Conservation (phyloP, 2,329 filamentous ascomycete species). For the Dothideomycetes sp. region DNA sequence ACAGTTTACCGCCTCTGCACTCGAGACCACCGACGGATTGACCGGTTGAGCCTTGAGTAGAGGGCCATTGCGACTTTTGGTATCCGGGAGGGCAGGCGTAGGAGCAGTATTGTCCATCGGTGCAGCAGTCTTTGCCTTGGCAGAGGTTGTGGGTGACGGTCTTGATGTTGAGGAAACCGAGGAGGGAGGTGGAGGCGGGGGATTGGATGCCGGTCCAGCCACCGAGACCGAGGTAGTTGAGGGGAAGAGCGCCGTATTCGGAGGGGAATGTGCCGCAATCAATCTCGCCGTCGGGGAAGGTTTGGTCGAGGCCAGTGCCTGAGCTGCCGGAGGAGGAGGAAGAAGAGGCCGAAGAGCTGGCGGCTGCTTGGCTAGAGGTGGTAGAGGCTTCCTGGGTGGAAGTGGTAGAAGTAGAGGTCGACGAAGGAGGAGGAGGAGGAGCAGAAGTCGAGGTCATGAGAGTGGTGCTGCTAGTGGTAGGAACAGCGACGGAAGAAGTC, state of each 20-base stretch:
- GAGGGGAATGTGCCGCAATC: conserved; percentile 67
- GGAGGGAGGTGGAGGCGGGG: conserved; percentile 16
- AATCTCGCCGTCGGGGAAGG: conserved; percentile 69
- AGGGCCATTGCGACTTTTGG: conserved; percentile 85
- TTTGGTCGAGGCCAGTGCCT: conserved; percentile 49
- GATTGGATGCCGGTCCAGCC: conserved; percentile 75
- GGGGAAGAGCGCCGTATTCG: conserved; percentile 65
- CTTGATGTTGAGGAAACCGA: conserved; percentile 45
- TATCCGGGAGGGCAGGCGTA: conserved; percentile 89
- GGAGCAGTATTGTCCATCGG: conserved; percentile 65
- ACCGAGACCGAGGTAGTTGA: conserved; percentile 58
- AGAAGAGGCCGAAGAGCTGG: conserved; percentile 12
- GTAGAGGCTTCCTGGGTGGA: conserved; percentile 19
- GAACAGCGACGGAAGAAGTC: conserved; percentile 8
- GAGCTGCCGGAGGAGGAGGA: conserved; percentile 13
- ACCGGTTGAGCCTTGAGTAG: conserved; percentile 63
- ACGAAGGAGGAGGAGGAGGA: conserved; percentile 18
- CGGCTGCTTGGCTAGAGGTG: conserved; percentile 20
- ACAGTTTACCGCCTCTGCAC: conserved; percentile 70
- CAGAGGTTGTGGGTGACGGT: conserved; percentile 56
- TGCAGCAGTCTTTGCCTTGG: conserved; percentile 49
- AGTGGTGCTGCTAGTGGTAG: conserved; percentile 25
- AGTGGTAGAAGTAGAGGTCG: conserved; percentile 25
- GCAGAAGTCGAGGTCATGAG: conserved; percentile 28
- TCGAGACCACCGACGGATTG: conserved; percentile 83